A percentile compares a stretch with the other conserved stretches of the same genome.
These are phyloP conservation scores for Ophioceras dolichostomum DNA, from an alignment of 2,329 filamentous ascomycete genomes.

Conservation along the genomic window DNA sequence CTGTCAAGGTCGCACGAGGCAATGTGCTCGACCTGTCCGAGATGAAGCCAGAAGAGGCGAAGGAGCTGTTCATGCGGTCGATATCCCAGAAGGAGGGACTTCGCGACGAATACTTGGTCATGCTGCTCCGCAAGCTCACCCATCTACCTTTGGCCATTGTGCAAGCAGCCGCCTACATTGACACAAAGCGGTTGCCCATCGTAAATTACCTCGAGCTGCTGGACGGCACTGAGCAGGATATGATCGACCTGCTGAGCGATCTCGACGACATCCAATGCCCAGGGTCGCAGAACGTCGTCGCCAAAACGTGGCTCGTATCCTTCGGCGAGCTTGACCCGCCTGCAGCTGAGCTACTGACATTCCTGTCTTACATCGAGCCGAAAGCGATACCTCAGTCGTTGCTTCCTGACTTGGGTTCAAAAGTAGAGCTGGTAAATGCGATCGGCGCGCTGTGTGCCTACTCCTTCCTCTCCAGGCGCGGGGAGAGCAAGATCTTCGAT, in stretches of 20 bases:
- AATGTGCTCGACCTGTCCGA: constrained; percentile 16
- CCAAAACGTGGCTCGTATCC: constrained; percentile 26
- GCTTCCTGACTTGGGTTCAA: constrained; percentile 8
- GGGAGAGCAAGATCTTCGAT: constrained; percentile 15
- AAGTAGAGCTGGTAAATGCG: constrained; percentile 11
- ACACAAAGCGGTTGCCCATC: constrained; percentile 13
- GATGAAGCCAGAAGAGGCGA: constrained; percentile 17
- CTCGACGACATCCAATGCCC: constrained; percentile 18
- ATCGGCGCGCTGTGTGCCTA: constrained; percentile 20
- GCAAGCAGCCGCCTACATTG: constrained; percentile 27
- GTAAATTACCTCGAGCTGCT: constrained; percentile 21
- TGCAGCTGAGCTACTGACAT: constrained; percentile 23
- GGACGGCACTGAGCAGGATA: constrained; percentile 15
- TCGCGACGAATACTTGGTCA: constrained; percentile 3
- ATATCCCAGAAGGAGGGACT: constrained; percentile 10
- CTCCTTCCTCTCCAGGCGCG: constrained; percentile 15
- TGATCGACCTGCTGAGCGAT: constrained; percentile 17
- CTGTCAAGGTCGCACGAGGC: constrained; percentile 11
- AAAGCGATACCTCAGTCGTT: constrained; percentile 24
- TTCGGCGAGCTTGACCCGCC: constrained; percentile 15
- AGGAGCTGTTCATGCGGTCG: constrained; percentile 12
- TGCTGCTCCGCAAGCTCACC: constrained; percentile 19
- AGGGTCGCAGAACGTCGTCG: constrained; percentile 19
- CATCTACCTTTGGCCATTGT: constrained; percentile 27
- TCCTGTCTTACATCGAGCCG: constrained; percentile 25